Evolutionary conservation across 108 stramenopile species (phyloP).

Genomic region (Cyclotella distinguenda): DNA sequence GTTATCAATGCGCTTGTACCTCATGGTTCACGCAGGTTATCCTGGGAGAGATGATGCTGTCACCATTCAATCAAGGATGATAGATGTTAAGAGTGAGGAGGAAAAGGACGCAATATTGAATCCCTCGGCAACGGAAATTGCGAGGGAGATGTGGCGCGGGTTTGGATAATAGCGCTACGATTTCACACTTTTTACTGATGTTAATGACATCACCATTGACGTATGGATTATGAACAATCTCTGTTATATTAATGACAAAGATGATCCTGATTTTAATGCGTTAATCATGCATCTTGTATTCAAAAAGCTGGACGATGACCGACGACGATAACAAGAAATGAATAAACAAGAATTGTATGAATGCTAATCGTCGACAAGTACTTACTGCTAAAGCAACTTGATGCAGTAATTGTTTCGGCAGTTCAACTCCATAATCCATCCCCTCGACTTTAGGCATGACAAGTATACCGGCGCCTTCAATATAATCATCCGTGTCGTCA

Average conservation of each 20-base stretch:
- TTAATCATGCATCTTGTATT: neutral
- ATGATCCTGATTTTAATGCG: no score
- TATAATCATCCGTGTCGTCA: conserved; percentile 67
- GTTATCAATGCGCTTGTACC: conserved; percentile 41
- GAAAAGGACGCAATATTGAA: conserved; percentile 42
- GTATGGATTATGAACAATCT: no score
- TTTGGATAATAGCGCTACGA: conserved; percentile 45
- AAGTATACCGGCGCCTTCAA: conserved; percentile 69
- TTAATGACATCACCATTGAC: no score
- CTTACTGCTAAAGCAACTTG: conserved; percentile 20
- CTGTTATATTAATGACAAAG: no score
- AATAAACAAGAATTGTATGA: no score
- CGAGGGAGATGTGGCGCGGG: conserved; percentile 30
- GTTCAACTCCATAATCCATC: conserved; percentile 18
- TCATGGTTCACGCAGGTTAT: conserved; percentile 58
- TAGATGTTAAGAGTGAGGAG: conserved; percentile 27
- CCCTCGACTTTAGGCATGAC: conserved; percentile 48
- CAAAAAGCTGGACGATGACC: neutral
- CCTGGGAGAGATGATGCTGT: conserved; percentile 24
- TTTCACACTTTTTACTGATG: no score
- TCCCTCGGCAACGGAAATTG: conserved; percentile 22
- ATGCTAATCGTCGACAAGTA: no score
- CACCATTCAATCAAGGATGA: conserved; percentile 16
- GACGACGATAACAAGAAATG: no score
- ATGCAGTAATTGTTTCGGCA: conserved; percentile 30